Conservation (phyloP, 148 eudicot species). For the Spergularia bocconei region DNA sequence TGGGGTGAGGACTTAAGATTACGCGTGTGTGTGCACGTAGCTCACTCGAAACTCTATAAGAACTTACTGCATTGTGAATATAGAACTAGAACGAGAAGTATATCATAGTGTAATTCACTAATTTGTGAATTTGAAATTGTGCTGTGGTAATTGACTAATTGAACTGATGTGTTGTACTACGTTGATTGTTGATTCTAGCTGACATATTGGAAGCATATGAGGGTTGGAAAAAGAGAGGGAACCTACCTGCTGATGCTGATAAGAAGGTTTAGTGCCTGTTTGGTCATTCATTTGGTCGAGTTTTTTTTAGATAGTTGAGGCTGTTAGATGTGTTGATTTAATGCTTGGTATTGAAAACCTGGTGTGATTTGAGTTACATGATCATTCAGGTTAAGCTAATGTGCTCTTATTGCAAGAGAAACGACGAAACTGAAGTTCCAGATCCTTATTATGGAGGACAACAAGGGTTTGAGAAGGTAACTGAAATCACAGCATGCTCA, state of each 20-base stretch:
- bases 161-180: neutral
- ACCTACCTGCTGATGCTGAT: constrained; percentile 66
- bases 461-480: constrained; percentile 95
- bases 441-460: constrained; percentile 97
- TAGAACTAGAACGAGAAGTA: neutral
- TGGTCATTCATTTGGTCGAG: neutral
- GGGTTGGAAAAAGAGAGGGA: constrained; percentile 64
- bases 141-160: neutral
- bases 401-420: constrained; percentile 94
- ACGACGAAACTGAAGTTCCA: constrained; percentile 82
- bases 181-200: constrained; percentile 37
- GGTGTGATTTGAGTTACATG: neutral
- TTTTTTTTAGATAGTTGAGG: neutral
- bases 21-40: too few relatives aligned
- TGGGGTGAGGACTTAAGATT: too few relatives aligned
- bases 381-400: constrained; percentile 66
- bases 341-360: neutral
- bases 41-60: too few relatives aligned
- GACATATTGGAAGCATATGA: constrained; percentile 73
- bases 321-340: constrained; percentile 5
- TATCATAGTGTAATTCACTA: neutral
- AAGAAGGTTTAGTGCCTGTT: constrained; percentile 53
- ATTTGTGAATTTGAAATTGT: neutral
- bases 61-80: too few relatives aligned
- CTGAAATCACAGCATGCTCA: neutral